A percentile compares a stretch with the other conserved stretches of the same genome.
Evolutionary conservation across 129 eudicot species (phyloP).

Genomic region (Gnaphalium uliginosum): DNA sequence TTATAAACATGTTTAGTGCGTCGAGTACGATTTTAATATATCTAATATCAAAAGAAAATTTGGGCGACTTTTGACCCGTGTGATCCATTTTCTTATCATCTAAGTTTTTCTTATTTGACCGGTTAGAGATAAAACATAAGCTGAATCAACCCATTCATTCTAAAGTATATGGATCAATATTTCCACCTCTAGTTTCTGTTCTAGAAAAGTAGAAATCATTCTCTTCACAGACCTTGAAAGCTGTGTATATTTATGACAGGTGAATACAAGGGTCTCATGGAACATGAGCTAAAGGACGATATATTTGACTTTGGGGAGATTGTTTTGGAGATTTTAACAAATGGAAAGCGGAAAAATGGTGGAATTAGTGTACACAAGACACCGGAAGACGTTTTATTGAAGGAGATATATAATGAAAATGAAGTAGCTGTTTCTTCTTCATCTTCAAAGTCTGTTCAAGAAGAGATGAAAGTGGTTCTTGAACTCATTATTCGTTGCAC

Average conservation of each 20-base stretch:
- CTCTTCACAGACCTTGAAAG: neutral
- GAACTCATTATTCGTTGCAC: slow-evolving; percentile 71
- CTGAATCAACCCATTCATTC: neutral
- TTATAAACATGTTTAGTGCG: neutral
- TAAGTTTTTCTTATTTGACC: too few species aligned
- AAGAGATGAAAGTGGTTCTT: slow-evolving; percentile 52
- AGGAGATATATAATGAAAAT: slow-evolving; percentile 54
- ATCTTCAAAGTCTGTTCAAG: slow-evolving; percentile 44
- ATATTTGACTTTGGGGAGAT: slow-evolving; percentile 72
- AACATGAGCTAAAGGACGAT: slow-evolving; percentile 59
- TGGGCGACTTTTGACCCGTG: neutral
- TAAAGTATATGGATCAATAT: neutral
- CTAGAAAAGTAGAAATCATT: neutral
- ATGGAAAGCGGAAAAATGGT: slow-evolving; percentile 62
- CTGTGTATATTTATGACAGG: slow-evolving; percentile 40
- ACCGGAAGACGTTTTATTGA: slow-evolving; percentile 52
- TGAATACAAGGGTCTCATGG: slow-evolving; percentile 41
- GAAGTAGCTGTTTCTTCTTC: slow-evolving; percentile 39
- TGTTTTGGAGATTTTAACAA: slow-evolving; percentile 60
- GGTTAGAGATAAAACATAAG: neutral
- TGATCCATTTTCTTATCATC: neutral
- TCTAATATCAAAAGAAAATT: neutral
- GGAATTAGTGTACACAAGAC: slow-evolving; percentile 37
- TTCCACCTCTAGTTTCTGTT: neutral
- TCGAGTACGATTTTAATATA: neutral